Conservation (phyloP, 371 early-diverging fungal species). For the Lichtheimia ramosa region DNA sequence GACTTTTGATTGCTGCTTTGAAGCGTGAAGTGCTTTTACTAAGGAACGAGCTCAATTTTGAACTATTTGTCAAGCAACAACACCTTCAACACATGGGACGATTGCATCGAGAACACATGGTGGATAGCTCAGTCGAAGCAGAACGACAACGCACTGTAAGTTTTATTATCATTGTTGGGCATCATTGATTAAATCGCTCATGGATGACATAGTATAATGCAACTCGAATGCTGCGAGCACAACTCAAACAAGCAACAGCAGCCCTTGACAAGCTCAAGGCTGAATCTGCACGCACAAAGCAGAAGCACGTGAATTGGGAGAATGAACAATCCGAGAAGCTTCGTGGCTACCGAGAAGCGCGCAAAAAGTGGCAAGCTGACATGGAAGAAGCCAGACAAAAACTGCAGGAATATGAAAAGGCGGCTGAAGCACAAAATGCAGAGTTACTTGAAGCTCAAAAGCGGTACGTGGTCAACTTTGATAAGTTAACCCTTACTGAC, state of each 20-base stretch:
- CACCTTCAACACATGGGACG: constrained; percentile 68
- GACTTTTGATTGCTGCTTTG: constrained; percentile 40
- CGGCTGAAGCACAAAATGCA: constrained; percentile 21
- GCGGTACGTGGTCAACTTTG: no score
- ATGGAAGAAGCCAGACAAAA: constrained; percentile 48
- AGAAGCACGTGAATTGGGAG: constrained; percentile 67
- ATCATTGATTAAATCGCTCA: neutral
- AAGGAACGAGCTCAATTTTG: constrained; percentile 66
- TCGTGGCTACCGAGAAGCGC: constrained; percentile 56
- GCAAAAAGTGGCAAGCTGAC: constrained; percentile 57
- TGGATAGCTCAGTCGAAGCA: constrained; percentile 65
- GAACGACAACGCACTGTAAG: constrained; percentile 59
- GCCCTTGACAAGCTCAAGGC: constrained; percentile 53
- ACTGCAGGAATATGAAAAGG: constrained; percentile 41
- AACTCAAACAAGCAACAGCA: constrained; percentile 52
- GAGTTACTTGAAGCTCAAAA: constrained; percentile 35
- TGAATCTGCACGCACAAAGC: constrained; percentile 55
- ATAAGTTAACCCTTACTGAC: neutral
- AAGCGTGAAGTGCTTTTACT: constrained; percentile 62
- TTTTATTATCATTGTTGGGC: neutral
- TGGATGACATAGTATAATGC: constrained; percentile 47
- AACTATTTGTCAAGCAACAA: constrained; percentile 66
- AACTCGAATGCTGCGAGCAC: constrained; percentile 54
- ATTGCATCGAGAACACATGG: constrained; percentile 62
- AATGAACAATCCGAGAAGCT: constrained; percentile 59